These are phyloP conservation scores for Xylaria sp. DNA, from an alignment of 2,329 filamentous ascomycete genomes.

Conservation along the genomic window DNA sequence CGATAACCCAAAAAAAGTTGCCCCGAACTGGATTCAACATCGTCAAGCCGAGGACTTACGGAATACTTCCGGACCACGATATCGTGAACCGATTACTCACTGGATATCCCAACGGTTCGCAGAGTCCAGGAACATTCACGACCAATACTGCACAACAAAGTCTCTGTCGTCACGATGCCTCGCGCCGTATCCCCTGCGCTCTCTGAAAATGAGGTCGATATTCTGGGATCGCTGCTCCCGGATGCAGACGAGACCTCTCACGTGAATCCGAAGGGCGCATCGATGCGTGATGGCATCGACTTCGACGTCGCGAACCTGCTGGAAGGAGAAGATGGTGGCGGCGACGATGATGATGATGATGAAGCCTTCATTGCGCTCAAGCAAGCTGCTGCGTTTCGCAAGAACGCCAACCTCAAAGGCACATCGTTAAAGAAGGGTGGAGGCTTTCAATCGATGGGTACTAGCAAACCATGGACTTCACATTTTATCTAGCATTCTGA, in stretches of 20 bases:
- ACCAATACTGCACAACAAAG: background rate
- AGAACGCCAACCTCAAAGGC: conserved; percentile 74
- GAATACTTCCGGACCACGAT: background rate
- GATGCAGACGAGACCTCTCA: conserved; percentile 47
- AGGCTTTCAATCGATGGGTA: conserved; percentile 92
- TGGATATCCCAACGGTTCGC: background rate
- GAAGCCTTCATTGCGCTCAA: conserved; percentile 86
- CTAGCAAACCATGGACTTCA: conserved; percentile 10
- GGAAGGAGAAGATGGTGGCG: conserved; percentile 46
- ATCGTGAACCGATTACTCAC: background rate
- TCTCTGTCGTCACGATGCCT: conserved; percentile 51
- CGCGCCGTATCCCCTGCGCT: conserved; percentile 71
- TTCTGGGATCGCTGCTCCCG: conserved; percentile 70
- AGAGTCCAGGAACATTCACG: background rate
- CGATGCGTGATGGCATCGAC: conserved; percentile 38
- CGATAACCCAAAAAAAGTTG: conserved; percentile 22
- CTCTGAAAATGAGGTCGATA: conserved; percentile 90
- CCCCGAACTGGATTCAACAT: conserved; percentile 1
- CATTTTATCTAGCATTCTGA: conserved; percentile 1
- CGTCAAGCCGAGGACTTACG: no score
- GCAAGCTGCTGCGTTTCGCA: conserved; percentile 83
- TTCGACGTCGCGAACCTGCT: conserved; percentile 59
- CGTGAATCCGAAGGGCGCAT: conserved; percentile 35
- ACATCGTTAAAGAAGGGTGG: conserved; percentile 90
- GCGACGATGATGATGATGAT: conserved; percentile 74